These are phyloP conservation scores for Phylloporus sp. DNA, from an alignment of 768 basidiomycete genomes.

Conservation along the genomic window DNA sequence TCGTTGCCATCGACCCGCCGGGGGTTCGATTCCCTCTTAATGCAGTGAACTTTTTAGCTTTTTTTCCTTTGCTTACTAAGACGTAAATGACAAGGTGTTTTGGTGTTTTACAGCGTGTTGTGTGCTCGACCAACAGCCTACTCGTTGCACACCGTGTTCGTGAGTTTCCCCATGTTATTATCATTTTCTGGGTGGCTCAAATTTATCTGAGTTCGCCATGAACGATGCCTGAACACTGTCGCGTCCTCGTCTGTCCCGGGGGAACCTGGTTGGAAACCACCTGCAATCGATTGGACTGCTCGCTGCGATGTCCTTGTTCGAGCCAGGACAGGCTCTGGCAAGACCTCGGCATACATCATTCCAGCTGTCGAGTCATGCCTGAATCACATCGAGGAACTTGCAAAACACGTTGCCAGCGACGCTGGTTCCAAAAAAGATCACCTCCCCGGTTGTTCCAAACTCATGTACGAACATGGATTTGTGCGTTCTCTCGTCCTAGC, in stretches of 20 bases:
- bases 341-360: slow-evolving; percentile 84
- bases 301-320: slow-evolving; percentile 77
- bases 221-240: slow-evolving; percentile 6
- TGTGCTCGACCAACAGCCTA: neutral
- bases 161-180: slow-evolving; percentile 8
- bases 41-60: slow-evolving; percentile 37
- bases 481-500: slow-evolving; percentile 80
- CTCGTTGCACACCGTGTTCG: slow-evolving; percentile 1
- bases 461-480: slow-evolving; percentile 40
- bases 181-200: neutral
- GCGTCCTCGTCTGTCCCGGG: neutral
- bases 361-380: slow-evolving; percentile 80
- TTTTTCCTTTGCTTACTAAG: neutral
- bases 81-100: neutral
- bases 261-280: neutral
- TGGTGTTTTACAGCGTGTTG: neutral
- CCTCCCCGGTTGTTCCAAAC: slow-evolving; percentile 30
- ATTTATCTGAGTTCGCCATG: slow-evolving; percentile 1
- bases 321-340: slow-evolving; percentile 87
- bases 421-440: slow-evolving; percentile 37
- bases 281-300: slow-evolving; percentile 4
- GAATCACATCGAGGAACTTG: slow-evolving; percentile 47
- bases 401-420: slow-evolving; percentile 39
- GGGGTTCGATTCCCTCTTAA: slow-evolving; percentile 88
- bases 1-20: slow-evolving; percentile 80